phyloP scores from a whole-genome alignment of 345 rosid genomes.

The Kandelia obovata region DNA sequence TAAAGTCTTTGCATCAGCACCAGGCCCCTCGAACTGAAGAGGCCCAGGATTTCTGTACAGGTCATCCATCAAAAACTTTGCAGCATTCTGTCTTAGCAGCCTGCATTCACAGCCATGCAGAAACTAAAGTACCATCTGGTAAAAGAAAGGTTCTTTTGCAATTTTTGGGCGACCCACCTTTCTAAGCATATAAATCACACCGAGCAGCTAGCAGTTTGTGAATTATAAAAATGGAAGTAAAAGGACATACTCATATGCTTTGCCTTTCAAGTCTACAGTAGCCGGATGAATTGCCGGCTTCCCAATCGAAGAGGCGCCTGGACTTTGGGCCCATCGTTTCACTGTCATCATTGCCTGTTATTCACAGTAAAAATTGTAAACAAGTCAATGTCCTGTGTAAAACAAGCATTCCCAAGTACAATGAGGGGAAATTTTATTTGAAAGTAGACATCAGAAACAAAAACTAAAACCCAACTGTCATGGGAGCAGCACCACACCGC shows the following conservation, averaged over 20 bases:
- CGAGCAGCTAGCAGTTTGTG: too few relatives aligned
- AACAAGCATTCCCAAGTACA: not conserved
- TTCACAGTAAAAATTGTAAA: constrained; percentile 14
- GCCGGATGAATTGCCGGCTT: constrained; percentile 96
- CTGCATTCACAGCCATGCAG: constrained; percentile 37
- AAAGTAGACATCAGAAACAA: not conserved
- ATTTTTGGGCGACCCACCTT: too few relatives aligned
- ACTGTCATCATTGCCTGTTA: constrained; percentile 91
- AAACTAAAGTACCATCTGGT: not conserved
- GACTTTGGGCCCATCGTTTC: constrained; percentile 83
- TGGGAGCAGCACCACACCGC: constrained; percentile 97
- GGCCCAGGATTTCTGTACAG: constrained; percentile 98
- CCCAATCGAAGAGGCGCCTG: constrained; percentile 67
- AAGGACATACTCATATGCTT: constrained; percentile 78
- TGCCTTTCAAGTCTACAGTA: constrained; percentile 90
- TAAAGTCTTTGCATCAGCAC: constrained; percentile 85
- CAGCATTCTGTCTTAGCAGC: constrained; percentile 68
- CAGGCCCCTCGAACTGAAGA: constrained; percentile 93
- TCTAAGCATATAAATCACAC: too few relatives aligned
- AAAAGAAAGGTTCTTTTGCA: too few relatives aligned
- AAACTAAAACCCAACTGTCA: constrained; percentile 57
- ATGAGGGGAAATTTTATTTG: not conserved
- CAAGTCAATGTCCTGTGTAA: constrained; percentile 1
- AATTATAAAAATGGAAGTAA: not conserved
- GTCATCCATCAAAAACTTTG: constrained; percentile 79